These are phyloP conservation scores for Metschnikowia baotianmanensis DNA, from an alignment of 805 yeast species.

Conservation along the genomic window DNA sequence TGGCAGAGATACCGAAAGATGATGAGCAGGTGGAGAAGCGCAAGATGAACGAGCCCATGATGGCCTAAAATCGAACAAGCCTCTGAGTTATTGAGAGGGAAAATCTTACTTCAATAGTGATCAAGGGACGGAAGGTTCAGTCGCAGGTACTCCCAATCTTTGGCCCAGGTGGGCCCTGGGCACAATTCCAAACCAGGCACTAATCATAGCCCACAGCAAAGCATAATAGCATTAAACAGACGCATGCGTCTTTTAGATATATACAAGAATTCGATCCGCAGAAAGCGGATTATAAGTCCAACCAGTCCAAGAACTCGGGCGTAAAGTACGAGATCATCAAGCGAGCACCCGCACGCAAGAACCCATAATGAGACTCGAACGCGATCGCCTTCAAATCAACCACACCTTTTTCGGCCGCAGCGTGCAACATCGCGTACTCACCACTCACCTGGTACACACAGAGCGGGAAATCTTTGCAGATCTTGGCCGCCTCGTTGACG, in stretches of 20 bases:
- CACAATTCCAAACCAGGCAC: no score
- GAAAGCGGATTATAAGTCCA: slow-evolving; percentile 31
- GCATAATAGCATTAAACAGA: neutral
- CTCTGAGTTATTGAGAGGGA: no score
- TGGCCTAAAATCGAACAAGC: slow-evolving; percentile 1
- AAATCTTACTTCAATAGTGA: no score
- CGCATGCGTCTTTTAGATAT: slow-evolving; percentile 1
- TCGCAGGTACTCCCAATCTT: no score
- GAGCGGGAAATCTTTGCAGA: slow-evolving; percentile 81
- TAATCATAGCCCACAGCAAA: no score
- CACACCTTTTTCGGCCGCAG: slow-evolving; percentile 95
- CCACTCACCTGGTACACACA: slow-evolving; percentile 97
- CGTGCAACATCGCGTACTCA: slow-evolving; percentile 96
- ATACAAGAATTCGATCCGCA: slow-evolving; percentile 1
- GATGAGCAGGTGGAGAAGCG: neutral
- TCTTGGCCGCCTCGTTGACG: slow-evolving; percentile 79
- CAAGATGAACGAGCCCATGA: slow-evolving; percentile 4
- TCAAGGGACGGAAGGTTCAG: no score
- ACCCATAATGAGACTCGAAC: slow-evolving; percentile 87
- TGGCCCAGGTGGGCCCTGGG: no score
- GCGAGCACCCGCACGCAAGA: slow-evolving; percentile 93
- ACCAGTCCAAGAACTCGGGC: slow-evolving; percentile 95
- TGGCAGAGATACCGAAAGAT: slow-evolving; percentile 4
- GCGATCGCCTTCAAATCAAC: slow-evolving; percentile 81
- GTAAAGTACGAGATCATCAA: slow-evolving; percentile 89